A percentile compares a stretch with the other conserved stretches of the same genome.
Conservation (phyloP, 306 rosid species). For the Castanea sativa region DNA sequence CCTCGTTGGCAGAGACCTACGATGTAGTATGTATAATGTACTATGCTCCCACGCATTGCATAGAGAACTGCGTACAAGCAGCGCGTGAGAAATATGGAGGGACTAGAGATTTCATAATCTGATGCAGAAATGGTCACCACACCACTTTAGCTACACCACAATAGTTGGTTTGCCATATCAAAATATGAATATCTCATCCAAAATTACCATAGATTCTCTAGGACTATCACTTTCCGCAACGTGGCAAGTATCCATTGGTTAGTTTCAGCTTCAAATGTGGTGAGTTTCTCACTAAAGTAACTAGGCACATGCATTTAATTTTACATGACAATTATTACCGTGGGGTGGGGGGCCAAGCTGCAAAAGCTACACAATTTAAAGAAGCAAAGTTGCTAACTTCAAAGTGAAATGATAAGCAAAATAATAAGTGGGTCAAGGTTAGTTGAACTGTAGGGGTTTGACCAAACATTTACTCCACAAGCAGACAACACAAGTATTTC, state of each 20-base stretch:
- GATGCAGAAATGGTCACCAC: too few relatives aligned
- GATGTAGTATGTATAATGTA: not conserved
- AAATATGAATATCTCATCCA: not conserved
- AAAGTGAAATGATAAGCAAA: conserved; percentile 30
- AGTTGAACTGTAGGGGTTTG: conserved; percentile 35
- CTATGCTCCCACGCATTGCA: conserved; percentile 17
- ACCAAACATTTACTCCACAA: conserved; percentile 40
- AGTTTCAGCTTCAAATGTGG: not conserved
- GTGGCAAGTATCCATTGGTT: not conserved
- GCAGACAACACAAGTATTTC: conserved; percentile 28
- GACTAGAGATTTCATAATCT: not conserved
- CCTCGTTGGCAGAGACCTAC: conserved; percentile 18
- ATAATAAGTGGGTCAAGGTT: conserved; percentile 53
- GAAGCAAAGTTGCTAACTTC: conserved; percentile 15
- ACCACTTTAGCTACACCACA: not conserved
- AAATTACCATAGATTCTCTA: not conserved
- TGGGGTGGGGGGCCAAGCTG: not conserved
- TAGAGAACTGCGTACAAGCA: conserved; percentile 11
- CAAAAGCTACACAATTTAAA: conserved; percentile 3
- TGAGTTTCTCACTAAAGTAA: not conserved
- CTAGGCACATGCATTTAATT: conserved; percentile 6
- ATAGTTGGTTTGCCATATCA: not conserved
- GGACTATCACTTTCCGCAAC: not conserved
- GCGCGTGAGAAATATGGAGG: conserved; percentile 29
- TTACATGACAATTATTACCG: not conserved